Evolutionary conservation across 2,329 filamentous ascomycete species (phyloP).

Genomic region (Aureobasidium subglaciale): DNA sequence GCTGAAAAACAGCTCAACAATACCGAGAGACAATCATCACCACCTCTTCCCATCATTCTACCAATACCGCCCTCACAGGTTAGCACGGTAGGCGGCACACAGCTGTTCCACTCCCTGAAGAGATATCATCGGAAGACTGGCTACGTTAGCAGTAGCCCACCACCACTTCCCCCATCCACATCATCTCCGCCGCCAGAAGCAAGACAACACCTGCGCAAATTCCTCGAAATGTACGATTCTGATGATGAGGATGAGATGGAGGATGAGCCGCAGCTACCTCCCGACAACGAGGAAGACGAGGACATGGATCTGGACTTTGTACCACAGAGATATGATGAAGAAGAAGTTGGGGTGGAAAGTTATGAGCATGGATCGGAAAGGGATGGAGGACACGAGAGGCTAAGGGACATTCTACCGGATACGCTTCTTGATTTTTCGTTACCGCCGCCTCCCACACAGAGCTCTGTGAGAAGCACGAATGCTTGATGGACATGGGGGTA

Average conservation of each 20-base stretch:
- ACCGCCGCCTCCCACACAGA: conserved; percentile 15
- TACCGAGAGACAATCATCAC: neutral
- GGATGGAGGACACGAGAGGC: neutral
- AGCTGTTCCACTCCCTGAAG: neutral
- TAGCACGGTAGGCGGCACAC: conserved; percentile 10
- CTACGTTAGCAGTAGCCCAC: neutral
- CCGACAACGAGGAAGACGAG: neutral
- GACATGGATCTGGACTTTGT: conserved; percentile 7
- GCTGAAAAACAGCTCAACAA: neutral
- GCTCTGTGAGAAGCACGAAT: neutral
- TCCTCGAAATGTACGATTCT: neutral
- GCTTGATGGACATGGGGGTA: neutral
- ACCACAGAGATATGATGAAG: neutral
- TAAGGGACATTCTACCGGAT: conserved; percentile 16
- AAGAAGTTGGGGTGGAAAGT: neutral
- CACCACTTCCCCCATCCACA: neutral
- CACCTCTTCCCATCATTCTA: neutral
- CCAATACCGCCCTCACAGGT: conserved; percentile 11
- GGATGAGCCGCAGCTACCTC: neutral
- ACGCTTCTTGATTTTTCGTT: conserved; percentile 17
- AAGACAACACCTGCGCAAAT: neutral
- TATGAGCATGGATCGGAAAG: neutral
- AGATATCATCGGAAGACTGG: neutral
- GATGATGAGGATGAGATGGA: conserved; percentile 1
- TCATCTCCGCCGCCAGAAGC: conserved; percentile 7